A percentile compares a stretch with the other conserved stretches of the same genome.
phyloP scores from a whole-genome alignment of 2,329 filamentous ascomycete species.

The Penicillium rolfsii region DNA sequence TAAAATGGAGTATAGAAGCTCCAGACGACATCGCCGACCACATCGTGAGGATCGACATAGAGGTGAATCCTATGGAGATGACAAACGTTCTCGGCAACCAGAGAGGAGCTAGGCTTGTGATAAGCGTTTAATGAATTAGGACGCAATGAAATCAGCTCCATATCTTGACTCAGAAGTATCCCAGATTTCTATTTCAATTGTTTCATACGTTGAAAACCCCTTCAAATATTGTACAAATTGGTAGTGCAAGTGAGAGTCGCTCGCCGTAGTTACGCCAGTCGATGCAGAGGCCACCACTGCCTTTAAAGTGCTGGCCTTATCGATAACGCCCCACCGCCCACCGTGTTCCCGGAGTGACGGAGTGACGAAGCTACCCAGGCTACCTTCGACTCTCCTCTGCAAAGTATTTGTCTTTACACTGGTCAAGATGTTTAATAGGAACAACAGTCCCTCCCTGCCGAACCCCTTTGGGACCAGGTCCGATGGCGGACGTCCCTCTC shows the following conservation, averaged over 20 bases:
- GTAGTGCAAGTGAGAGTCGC: not conserved
- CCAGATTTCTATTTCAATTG: not conserved
- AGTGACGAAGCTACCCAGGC: conserved; percentile 23
- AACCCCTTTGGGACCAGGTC: conserved; percentile 49
- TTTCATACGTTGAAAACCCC: not conserved
- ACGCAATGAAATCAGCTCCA: not conserved
- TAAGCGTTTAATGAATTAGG: not conserved
- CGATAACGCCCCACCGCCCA: conserved; percentile 32
- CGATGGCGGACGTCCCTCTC: conserved; percentile 46
- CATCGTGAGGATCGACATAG: conserved; percentile 16
- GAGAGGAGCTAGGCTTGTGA: not conserved
- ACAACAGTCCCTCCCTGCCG: conserved; percentile 51
- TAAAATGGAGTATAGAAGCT: conserved; percentile 25
- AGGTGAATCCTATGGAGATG: conserved; percentile 17
- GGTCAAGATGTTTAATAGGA: conserved; percentile 60
- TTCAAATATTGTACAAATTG: not conserved
- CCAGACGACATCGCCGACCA: conserved; percentile 28
- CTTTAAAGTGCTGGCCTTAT: conserved; percentile 16
- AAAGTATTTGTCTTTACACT: conserved; percentile 10
- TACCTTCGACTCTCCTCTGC: not conserved
- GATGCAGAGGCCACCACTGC: not conserved
- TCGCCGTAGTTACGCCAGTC: not conserved
- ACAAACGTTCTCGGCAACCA: conserved; percentile 13
- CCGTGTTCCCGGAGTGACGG: conserved; percentile 23
- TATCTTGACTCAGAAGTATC: not conserved